Conservation (phyloP, 2,329 filamentous ascomycete genomes). For the Aureobasidium leucospermi region DNA sequence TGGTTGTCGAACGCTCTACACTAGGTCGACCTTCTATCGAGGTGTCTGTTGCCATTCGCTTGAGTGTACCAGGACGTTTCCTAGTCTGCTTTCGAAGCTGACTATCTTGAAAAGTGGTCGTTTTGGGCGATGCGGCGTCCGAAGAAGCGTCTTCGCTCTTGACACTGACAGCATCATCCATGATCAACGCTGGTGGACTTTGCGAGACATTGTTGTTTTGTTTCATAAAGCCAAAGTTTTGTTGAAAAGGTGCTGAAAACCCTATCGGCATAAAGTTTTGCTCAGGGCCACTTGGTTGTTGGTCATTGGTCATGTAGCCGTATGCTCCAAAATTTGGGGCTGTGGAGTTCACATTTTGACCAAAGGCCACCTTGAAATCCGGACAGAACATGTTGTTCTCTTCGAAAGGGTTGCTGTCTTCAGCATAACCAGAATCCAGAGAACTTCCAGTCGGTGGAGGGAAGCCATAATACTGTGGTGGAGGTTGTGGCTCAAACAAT, state of each 20-base stretch:
- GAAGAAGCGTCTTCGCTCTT: slow-evolving; percentile 3
- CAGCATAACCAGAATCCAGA: slow-evolving; percentile 12
- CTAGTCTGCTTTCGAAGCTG: not conserved
- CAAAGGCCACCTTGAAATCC: not conserved
- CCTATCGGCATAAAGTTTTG: slow-evolving; percentile 1
- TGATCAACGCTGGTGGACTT: not conserved
- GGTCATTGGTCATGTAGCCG: not conserved
- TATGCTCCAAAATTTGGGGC: not conserved
- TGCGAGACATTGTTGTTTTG: not conserved
- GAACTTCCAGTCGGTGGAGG: slow-evolving; percentile 6
- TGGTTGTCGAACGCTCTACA: not conserved
- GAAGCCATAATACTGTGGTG: not conserved
- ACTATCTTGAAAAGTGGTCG: not conserved
- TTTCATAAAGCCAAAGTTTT: not conserved
- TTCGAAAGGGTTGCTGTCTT: slow-evolving; percentile 11
- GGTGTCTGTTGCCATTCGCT: not conserved
- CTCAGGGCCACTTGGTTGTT: not conserved
- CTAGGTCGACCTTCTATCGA: not conserved
- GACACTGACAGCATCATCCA: slow-evolving; percentile 2
- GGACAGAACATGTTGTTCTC: not conserved
- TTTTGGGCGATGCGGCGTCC: not conserved
- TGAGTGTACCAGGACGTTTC: not conserved
- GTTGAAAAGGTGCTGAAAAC: not conserved
- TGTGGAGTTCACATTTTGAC: not conserved
- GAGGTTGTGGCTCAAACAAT: not conserved